Conservation (phyloP, 2,329 filamentous ascomycete species). For the Stachybotrys echinatus region DNA sequence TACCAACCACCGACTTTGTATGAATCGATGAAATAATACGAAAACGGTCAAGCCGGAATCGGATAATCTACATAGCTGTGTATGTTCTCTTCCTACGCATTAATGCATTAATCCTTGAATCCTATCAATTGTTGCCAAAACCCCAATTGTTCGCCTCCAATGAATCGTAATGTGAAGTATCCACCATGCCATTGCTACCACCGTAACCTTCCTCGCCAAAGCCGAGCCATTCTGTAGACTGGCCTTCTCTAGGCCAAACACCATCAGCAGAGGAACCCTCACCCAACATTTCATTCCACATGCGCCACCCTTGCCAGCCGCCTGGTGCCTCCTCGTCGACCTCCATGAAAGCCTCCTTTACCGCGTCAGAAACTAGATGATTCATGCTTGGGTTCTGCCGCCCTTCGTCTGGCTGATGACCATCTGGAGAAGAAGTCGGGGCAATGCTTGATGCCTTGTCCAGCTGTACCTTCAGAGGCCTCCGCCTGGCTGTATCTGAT, state of each 20-base stretch:
- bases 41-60: too few relatives aligned
- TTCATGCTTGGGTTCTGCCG: conserved; percentile 1
- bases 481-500: too few relatives aligned
- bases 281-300: conserved; percentile 21
- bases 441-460: neutral
- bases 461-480: neutral
- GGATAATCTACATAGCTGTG: too few relatives aligned
- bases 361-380: conserved; percentile 12
- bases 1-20: too few relatives aligned
- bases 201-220: neutral
- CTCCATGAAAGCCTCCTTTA: conserved; percentile 21
- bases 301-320: conserved; percentile 19
- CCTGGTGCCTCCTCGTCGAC: conserved; percentile 20
- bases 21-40: too few relatives aligned
- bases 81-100: too few relatives aligned
- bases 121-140: neutral
- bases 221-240: neutral
- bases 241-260: neutral
- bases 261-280: neutral
- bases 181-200: neutral
- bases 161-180: neutral
- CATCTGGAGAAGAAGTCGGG: neutral
- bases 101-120: too few relatives aligned
- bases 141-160: neutral
- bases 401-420: neutral